Conservation (phyloP, 1,139 yeast genomes). For the Blastobotrys proliferans region DNA sequence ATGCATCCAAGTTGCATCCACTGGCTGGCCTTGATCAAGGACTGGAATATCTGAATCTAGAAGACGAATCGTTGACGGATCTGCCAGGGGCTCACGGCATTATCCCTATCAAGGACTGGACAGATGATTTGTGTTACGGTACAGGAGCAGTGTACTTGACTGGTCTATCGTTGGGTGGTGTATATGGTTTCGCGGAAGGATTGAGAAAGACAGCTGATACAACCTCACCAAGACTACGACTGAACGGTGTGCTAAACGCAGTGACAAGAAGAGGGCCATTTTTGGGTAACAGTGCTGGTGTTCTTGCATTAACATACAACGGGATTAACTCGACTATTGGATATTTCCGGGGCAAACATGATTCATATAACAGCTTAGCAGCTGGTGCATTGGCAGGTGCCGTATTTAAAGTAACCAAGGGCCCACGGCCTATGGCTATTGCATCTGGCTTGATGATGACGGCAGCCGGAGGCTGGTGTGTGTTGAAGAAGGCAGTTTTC, state of each 20-base stretch:
- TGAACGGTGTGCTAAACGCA: conserved; percentile 86
- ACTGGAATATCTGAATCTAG: conserved; percentile 84
- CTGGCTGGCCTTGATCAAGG: conserved; percentile 85
- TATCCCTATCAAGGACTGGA: conserved; percentile 94
- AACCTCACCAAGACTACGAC: conserved; percentile 70
- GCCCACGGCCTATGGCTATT: conserved; percentile 81
- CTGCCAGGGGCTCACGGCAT: conserved; percentile 87
- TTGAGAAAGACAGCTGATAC: conserved; percentile 66
- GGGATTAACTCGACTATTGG: conserved; percentile 77
- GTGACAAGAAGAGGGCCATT: conserved; percentile 95
- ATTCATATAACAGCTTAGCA: conserved; percentile 72
- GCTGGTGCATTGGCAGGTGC: conserved; percentile 96
- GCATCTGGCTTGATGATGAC: conserved; percentile 82
- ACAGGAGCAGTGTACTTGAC: conserved; percentile 89
- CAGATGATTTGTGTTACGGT: conserved; percentile 96
- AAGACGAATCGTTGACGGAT: conserved; percentile 69
- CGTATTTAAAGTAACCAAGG: conserved; percentile 78
- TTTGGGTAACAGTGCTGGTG: conserved; percentile 93
- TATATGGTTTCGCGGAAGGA: conserved; percentile 85
- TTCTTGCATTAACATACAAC: conserved; percentile 84
- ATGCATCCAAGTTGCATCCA: conserved; percentile 79
- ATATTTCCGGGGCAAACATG: conserved; percentile 79
- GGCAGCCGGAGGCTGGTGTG: conserved; percentile 94
- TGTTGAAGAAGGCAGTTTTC: conserved; percentile 50
- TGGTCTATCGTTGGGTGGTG: conserved; percentile 82